These are phyloP conservation scores for Trichoderma arundinaceum DNA, from an alignment of 2,329 filamentous ascomycete genomes.

Conservation along the genomic window DNA sequence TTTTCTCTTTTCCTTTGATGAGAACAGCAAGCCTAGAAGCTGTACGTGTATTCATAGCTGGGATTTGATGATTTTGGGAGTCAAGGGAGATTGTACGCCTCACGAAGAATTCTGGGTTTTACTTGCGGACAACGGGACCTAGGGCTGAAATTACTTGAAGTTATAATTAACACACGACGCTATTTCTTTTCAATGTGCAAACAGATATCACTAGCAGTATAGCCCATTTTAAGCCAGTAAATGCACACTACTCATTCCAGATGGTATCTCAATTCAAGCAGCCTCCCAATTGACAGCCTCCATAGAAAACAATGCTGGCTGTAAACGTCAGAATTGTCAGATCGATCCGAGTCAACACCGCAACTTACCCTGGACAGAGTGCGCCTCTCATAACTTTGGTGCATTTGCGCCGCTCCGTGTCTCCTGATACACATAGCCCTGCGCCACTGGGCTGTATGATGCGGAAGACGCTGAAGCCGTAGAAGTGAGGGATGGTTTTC, in stretches of 20 bases:
- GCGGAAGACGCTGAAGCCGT: conserved; percentile 31
- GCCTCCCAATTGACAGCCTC: neutral
- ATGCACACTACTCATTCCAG: neutral
- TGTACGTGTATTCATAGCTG: conserved; percentile 16
- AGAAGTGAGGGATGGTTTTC: conserved; percentile 55
- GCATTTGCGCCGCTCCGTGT: conserved; percentile 40
- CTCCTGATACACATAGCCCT: conserved; percentile 66
- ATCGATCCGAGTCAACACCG: neutral
- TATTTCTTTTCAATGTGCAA: conserved; percentile 1
- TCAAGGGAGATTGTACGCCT: conserved; percentile 12
- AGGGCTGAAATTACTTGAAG: conserved; percentile 9
- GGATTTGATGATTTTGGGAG: conserved; percentile 22
- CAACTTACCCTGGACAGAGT: neutral
- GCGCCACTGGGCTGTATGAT: conserved; percentile 57
- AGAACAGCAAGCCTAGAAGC: conserved; percentile 24
- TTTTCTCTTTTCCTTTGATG: neutral
- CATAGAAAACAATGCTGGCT: neutral
- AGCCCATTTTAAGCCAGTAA: neutral
- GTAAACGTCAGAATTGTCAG: neutral
- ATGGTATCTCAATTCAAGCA: neutral
- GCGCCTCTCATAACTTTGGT: conserved; percentile 47
- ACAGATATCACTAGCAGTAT: neutral
- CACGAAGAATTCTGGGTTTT: conserved; percentile 1
- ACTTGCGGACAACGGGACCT: conserved; percentile 13
- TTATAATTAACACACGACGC: conserved; percentile 4